A percentile compares a stretch with the other conserved stretches of the same genome.
Conservation (phyloP, 805 yeast species). For the Pichia cabralensis region DNA sequence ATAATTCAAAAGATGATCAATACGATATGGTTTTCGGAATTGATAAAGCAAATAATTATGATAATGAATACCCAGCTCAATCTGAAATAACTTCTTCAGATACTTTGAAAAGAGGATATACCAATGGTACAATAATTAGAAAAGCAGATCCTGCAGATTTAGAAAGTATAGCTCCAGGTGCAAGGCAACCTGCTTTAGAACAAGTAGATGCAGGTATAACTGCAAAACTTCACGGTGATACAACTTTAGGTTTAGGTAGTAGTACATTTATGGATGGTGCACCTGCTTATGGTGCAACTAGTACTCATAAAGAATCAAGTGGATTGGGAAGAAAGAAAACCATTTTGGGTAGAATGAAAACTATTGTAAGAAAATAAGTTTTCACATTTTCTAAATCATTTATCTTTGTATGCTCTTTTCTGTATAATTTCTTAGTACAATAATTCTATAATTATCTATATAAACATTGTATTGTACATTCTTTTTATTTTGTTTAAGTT, state of each 20-base stretch:
- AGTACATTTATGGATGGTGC: slow-evolving; percentile 94
- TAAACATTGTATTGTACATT: too few species aligned
- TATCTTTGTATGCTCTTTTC: background rate
- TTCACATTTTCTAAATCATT: background rate
- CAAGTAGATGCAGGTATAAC: slow-evolving; percentile 57
- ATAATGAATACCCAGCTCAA: slow-evolving; percentile 25
- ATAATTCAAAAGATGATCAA: slow-evolving; percentile 46
- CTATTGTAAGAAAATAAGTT: slow-evolving; percentile 33
- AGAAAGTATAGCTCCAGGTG: slow-evolving; percentile 24
- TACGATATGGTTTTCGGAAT: slow-evolving; percentile 74
- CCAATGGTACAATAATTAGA: slow-evolving; percentile 24
- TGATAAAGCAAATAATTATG: slow-evolving; percentile 36
- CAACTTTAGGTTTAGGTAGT: slow-evolving; percentile 83
- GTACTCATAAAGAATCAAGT: slow-evolving; percentile 31
- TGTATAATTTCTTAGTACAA: too few species aligned
- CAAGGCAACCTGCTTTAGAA: slow-evolving; percentile 41
- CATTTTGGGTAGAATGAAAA: slow-evolving; percentile 75
- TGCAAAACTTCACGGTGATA: slow-evolving; percentile 67
- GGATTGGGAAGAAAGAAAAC: slow-evolving; percentile 75
- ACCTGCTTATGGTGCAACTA: slow-evolving; percentile 48
- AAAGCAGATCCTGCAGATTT: slow-evolving; percentile 19
- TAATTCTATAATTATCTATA: too few species aligned
- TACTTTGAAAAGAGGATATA: slow-evolving; percentile 12
- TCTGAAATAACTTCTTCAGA: slow-evolving; percentile 5
- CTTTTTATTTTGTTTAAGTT: too few species aligned